Percentiles rank a stretch among this genome's conserved stretches.
phyloP scores from a whole-genome alignment of 1,284 basidiomycete genomes.

The Tylopilus orsonianus region DNA sequence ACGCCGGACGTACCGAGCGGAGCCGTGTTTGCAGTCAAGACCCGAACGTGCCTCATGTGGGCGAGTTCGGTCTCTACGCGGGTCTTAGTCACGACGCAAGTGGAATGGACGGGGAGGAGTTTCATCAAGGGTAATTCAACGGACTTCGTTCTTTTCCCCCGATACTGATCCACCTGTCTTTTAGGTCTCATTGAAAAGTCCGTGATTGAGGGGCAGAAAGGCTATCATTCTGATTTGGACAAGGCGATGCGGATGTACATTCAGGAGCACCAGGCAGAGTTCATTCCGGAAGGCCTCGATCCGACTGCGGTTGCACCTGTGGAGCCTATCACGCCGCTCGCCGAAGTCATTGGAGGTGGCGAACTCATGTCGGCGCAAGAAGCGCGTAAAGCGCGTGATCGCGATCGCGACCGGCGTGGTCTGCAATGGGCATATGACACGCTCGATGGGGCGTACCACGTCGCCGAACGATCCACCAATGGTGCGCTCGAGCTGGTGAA shows the following conservation, averaged over 20 bases:
- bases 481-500: constrained; percentile 72
- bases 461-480: constrained; percentile 64
- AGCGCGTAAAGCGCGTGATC: constrained; percentile 53
- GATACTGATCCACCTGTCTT: background rate
- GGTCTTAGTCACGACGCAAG: constrained; percentile 86
- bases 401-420: constrained; percentile 65
- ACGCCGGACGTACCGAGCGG: constrained; percentile 97
- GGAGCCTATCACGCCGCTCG: constrained; percentile 27
- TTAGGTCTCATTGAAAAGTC: constrained; percentile 91
- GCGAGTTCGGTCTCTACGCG: constrained; percentile 76
- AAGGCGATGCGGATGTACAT: constrained; percentile 87
- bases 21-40: constrained; percentile 90
- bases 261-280: constrained; percentile 84
- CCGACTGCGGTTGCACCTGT: constrained; percentile 44
- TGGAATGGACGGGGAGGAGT: constrained; percentile 95
- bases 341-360: constrained; percentile 12
- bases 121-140: constrained; percentile 83
- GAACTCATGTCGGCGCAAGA: constrained; percentile 20
- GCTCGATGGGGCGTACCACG: constrained; percentile 68
- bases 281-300: constrained; percentile 80
- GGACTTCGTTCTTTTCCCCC: background rate
- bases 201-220: constrained; percentile 92
- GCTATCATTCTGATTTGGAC: constrained; percentile 85
- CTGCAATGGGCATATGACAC: constrained; percentile 87
- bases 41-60: constrained; percentile 94